Base-by-base conservation (phyloP, 306 rosid species). In the Urtica urens region DNA sequence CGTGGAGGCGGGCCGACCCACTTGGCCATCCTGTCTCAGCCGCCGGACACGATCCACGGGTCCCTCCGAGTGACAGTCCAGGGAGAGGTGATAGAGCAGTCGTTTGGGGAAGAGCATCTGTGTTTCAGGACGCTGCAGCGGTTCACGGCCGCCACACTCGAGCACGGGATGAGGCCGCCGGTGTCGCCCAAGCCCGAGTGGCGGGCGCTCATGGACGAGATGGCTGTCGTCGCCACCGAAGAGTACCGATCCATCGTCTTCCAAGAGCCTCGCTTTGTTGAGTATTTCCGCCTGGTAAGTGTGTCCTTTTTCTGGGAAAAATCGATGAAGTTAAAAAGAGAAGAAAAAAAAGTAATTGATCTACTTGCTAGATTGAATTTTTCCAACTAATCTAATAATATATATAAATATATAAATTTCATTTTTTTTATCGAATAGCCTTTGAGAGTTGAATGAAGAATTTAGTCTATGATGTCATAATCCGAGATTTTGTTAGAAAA, bases 1-100 rank as follows among this genome's bases (percentile, higher is more conserved):
- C 74, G 97, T 64, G 95, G 97, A 61, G 97, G 97, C 17, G 97
- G 97, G 4, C 97, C 97, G 24, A 84, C 93, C 59, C 97, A 90
- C 75, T 95, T 90, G 58, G 97, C 97, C 61, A 90, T 90, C 58
- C 66, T 90, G 66, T 90, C 97, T 58, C 95, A 90, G 42, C 97
- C 97, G 21, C 95, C 97, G 0, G 97, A 90, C 1, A 90, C 97
- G 0, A 50, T 90, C 68, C 95, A 90, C 3, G 97, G 97, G 53
- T 90, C 95, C 1, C 94, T 90, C 58, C 97, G 95, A 51, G 97
- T 90, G 22, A 90, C 97, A 0, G 95, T 90, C 33, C 97, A 90
- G 65, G 97, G 97, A 37, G 97, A 90, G 67, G 97, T 90, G 25
- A 90, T 90, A 49, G 97, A 90, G 77, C 90, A 84, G 47, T 81